phyloP scores from a whole-genome alignment of 2,329 filamentous ascomycete genomes.

The Dothideomycetes sp. region DNA sequence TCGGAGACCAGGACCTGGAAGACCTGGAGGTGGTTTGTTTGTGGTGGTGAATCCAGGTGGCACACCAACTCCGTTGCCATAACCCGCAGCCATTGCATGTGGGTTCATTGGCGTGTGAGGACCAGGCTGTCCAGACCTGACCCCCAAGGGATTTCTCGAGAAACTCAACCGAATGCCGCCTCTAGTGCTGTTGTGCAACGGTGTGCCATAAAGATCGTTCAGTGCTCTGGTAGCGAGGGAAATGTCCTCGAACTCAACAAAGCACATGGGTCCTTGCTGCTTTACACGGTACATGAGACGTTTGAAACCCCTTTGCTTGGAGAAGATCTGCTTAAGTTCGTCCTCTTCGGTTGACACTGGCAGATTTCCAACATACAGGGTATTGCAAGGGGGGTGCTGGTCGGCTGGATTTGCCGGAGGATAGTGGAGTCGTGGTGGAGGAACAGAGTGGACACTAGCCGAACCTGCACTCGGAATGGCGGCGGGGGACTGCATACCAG shows the following conservation, averaged over 20 bases:
- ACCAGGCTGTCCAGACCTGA: slow-evolving; percentile 56
- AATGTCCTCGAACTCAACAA: slow-evolving; percentile 94
- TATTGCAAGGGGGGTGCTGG: slow-evolving; percentile 96
- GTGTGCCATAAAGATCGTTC: slow-evolving; percentile 78
- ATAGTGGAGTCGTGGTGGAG: slow-evolving; percentile 54
- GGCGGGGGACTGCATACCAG: slow-evolving; percentile 31
- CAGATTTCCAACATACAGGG: slow-evolving; percentile 93
- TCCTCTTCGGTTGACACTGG: slow-evolving; percentile 90
- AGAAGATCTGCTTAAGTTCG: slow-evolving; percentile 88
- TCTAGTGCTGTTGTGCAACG: slow-evolving; percentile 83
- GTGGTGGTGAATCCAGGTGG: slow-evolving; percentile 42
- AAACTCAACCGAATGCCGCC: slow-evolving; percentile 93
- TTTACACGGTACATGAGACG: slow-evolving; percentile 91
- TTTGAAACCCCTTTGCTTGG: slow-evolving; percentile 89
- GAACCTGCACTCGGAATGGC: slow-evolving; percentile 41
- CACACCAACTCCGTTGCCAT: slow-evolving; percentile 59
- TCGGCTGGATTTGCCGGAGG: slow-evolving; percentile 90
- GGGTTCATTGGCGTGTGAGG: slow-evolving; percentile 42
- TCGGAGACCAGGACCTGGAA: slow-evolving; percentile 49
- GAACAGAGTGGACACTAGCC: slow-evolving; percentile 46
- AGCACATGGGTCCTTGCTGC: slow-evolving; percentile 94
- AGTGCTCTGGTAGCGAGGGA: slow-evolving; percentile 86
- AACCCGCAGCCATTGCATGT: slow-evolving; percentile 46
- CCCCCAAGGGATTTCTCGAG: slow-evolving; percentile 92
- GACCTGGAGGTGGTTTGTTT: slow-evolving; percentile 65